Percentiles rank a stretch among this genome's conserved stretches.
These are phyloP conservation scores for Sisymbrium altissimum DNA, from an alignment of 345 rosid genomes.

Conservation along the genomic window DNA sequence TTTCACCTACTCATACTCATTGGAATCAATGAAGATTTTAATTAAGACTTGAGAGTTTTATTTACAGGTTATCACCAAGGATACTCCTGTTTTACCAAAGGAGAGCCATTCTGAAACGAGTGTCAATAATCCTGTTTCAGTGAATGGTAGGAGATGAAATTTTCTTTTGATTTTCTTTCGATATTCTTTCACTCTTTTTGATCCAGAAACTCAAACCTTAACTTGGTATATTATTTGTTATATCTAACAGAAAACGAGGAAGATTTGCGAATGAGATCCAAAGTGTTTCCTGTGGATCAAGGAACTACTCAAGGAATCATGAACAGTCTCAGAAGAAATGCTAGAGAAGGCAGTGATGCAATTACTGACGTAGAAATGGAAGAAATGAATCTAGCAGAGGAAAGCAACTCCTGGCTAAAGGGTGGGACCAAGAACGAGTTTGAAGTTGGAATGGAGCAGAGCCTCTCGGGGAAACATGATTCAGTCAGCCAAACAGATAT, in stretches of 20 bases:
- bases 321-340: constrained; percentile 40
- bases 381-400: constrained; percentile 4
- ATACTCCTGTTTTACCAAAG: constrained; percentile 26
- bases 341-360: constrained; percentile 22
- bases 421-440: constrained; percentile 27
- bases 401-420: constrained; percentile 3
- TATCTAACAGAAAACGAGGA: constrained; percentile 36
- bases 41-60: neutral
- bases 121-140: constrained; percentile 25
- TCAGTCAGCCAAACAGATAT: constrained; percentile 11
- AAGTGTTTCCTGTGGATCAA: constrained; percentile 22
- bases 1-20: neutral
- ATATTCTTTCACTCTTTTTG: neutral
- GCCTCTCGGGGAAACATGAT: constrained; percentile 11
- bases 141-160: constrained; percentile 32
- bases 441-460: constrained; percentile 28
- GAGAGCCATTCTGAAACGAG: constrained; percentile 29
- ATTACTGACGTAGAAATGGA: constrained; percentile 20
- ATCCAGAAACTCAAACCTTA: neutral
- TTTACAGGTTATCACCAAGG: constrained; percentile 68
- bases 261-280: constrained; percentile 22
- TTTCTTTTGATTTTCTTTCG: neutral
- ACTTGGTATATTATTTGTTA: neutral
- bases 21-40: neutral
- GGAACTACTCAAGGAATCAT: constrained; percentile 49